These are phyloP conservation scores for Penicillium sp. DNA, from an alignment of 2,329 filamentous ascomycete species.

Conservation along the genomic window DNA sequence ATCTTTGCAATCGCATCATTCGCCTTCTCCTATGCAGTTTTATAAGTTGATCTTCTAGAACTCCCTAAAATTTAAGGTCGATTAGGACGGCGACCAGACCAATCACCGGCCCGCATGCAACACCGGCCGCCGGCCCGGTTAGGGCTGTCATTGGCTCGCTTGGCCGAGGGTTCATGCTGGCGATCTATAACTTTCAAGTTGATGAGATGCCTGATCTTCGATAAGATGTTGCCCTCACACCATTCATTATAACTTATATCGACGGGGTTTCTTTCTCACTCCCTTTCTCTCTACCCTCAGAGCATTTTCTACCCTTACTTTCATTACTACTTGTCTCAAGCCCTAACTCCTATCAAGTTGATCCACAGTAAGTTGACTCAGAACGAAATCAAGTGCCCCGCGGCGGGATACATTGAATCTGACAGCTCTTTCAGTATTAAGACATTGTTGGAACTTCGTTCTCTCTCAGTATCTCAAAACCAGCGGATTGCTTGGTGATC, in stretches of 20 bases:
- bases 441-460: not conserved
- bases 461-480: not conserved
- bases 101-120: slow-evolving; percentile 14
- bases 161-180: slow-evolving; percentile 14
- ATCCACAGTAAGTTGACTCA: slow-evolving; percentile 23
- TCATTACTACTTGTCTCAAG: not conserved
- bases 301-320: not conserved
- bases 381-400: slow-evolving; percentile 19
- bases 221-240: slow-evolving; percentile 21
- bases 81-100: slow-evolving; percentile 13
- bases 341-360: slow-evolving; percentile 3
- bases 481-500: not conserved
- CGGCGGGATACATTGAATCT: slow-evolving; percentile 19
- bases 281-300: slow-evolving; percentile 7
- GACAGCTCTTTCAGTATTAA: slow-evolving; percentile 7
- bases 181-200: slow-evolving; percentile 23
- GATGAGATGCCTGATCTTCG: slow-evolving; percentile 11
- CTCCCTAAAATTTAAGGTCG: slow-evolving; percentile 20
- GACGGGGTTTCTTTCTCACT: not conserved
- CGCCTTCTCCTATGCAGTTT: no score
- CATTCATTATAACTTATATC: slow-evolving; percentile 12
- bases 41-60: slow-evolving; percentile 17
- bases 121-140: slow-evolving; percentile 25
- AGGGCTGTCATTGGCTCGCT: slow-evolving; percentile 14
- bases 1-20: slow-evolving; percentile 16